Evolutionary conservation across 148 eudicot species (phyloP), one percentile per base, ranked within the genome.

Genomic region (Pharnaceum exiguum): DNA sequence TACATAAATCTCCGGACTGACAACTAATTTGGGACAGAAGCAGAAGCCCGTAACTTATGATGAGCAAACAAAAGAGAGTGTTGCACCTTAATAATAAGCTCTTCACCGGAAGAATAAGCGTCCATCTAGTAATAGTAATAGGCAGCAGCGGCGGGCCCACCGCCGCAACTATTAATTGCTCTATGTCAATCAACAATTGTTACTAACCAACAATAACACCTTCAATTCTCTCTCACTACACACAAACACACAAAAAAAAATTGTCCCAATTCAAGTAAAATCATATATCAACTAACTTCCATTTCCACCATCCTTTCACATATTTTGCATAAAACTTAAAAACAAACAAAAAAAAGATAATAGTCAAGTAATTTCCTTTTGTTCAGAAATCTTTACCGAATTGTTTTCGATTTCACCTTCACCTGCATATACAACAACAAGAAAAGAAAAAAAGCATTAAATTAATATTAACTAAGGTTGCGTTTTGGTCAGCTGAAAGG

Each of bases 101-200:
- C 91, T 62, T 90, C 97, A 51, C 85, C 95, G 51, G 91, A 86
- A 59, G 91, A 86, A 73, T 79, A 77, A 43, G 75, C 71, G 69
- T 84, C 95, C 97, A 90, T 90, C 71, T 58, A 74, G 47, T 40
- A 58, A n/a, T n/a, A n/a, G n/a, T n/a, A n/a, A n/a, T n/a, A n/a
- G n/a, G n/a, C n/a, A 69, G 37, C 70, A 52, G 63, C 26, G 16
- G 47, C 25, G 59, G 38, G 65, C 55, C 37, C 76, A 12, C 53
- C 45, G 45, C 40, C 65, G 70, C 69, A 60, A 69, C 70, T 62
- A 8, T 77, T 73, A 74, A 54, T 63, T 43, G 63, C 76, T 82
- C 74, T 44, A 46, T 17, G 58, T 67, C 57, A 59, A 69, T 46
- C 54, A 57, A 62, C 21, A 60, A n/a, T n/a, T n/a, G n/a, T n/a